Conservation (phyloP, 805 yeast genomes). For the Wickerhamiella australiensis region DNA sequence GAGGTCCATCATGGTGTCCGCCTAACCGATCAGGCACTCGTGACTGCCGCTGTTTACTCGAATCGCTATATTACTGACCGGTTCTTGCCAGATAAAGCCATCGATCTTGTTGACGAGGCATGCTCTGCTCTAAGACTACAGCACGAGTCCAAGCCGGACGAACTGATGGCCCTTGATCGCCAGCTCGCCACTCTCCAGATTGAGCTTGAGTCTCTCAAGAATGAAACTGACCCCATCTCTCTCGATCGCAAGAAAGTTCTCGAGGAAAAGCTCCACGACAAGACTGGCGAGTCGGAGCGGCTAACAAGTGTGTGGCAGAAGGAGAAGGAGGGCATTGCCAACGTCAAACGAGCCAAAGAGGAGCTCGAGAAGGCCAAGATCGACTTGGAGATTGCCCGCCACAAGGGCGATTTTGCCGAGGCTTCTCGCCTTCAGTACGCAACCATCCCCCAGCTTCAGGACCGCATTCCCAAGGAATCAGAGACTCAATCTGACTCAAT, state of each 20-base stretch:
- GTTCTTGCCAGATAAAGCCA: conserved; percentile 90
- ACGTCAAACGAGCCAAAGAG: conserved; percentile 65
- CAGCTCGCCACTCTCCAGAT: conserved; percentile 87
- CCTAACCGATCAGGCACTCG: conserved; percentile 82
- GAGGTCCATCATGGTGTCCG: conserved; percentile 98
- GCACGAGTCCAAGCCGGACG: conserved; percentile 95
- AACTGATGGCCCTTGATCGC: conserved; percentile 78
- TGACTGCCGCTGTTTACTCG: conserved; percentile 82
- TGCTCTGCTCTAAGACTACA: conserved; percentile 89
- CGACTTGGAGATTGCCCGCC: conserved; percentile 69
- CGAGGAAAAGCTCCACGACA: conserved; percentile 51
- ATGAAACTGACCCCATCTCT: conserved; percentile 81
- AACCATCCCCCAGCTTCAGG: conserved; percentile 68
- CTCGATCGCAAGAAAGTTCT: conserved; percentile 64
- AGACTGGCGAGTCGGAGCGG: conserved; percentile 53
- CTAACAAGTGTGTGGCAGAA: conserved; percentile 78
- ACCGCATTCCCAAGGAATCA: conserved; percentile 40
- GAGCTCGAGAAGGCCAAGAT: conserved; percentile 73
- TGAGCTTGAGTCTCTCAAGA: conserved; percentile 84
- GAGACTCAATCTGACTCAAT: conserved; percentile 26
- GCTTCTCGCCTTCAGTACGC: conserved; percentile 88
- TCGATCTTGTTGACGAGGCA: conserved; percentile 93
- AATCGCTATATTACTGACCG: conserved; percentile 86
- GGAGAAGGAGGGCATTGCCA: conserved; percentile 65
- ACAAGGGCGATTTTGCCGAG: conserved; percentile 72